Evolutionary conservation across 2,329 filamentous ascomycete species (phyloP).

Genomic region (Aspergillus piperis): DNA sequence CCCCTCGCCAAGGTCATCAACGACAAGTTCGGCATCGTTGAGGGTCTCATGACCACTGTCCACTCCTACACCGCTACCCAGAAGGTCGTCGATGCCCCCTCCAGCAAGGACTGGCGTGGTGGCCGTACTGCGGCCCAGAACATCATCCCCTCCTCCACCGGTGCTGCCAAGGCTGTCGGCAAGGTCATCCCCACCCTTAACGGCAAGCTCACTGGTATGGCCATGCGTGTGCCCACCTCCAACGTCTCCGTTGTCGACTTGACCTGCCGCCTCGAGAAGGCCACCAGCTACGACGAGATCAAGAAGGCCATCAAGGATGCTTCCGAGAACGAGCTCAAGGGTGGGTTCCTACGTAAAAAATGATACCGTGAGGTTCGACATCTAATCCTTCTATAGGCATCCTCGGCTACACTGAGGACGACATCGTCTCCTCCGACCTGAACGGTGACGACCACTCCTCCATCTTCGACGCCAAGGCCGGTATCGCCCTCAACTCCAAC

Average conservation of each 20-base stretch:
- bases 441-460: conserved; percentile 91
- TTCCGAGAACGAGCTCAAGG: conserved; percentile 80
- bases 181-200: conserved; percentile 98
- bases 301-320: conserved; percentile 89
- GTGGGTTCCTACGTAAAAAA: conserved; percentile 43
- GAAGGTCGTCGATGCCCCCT: conserved; percentile 98
- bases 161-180: conserved; percentile 99
- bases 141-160: conserved; percentile 99
- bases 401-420: conserved; percentile 94
- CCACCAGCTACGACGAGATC: conserved; percentile 74
- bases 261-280: conserved; percentile 91
- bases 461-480: conserved; percentile 99
- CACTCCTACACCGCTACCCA: conserved; percentile 99
- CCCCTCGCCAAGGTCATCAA: conserved; percentile 98
- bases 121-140: conserved; percentile 98
- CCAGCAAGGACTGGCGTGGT: conserved; percentile 98
- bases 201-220: conserved; percentile 99
- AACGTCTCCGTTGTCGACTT: conserved; percentile 99
- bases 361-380: neutral
- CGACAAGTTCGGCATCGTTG: conserved; percentile 96
- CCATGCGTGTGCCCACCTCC: conserved; percentile 97
- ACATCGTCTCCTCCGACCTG: conserved; percentile 90
- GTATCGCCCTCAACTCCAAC: conserved; percentile 97
- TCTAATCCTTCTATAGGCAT: conserved; percentile 60
- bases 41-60: conserved; percentile 99